Evolutionary conservation across 164 flowering plant species (phyloP).

Genomic region (Warburgia ugandensis): DNA sequence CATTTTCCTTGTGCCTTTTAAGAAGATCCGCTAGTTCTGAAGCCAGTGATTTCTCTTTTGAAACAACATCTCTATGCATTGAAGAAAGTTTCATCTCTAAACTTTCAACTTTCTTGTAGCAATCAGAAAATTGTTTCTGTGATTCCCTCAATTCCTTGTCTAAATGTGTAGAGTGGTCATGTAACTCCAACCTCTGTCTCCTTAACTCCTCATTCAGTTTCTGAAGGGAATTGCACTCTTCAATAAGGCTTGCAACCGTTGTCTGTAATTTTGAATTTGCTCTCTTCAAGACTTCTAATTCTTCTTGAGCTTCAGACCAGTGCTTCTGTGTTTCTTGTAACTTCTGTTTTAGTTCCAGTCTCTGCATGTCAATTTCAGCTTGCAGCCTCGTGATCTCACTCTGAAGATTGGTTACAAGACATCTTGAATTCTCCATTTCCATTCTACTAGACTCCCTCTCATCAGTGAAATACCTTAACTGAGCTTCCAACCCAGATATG

Average conservation of each 20-base stretch:
- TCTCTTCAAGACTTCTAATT: constrained; percentile 40
- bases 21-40: constrained; percentile 45
- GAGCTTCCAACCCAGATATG: constrained; percentile 57
- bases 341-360: constrained; percentile 29
- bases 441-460: constrained; percentile 40
- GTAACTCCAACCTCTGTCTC: constrained; percentile 46
- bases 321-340: constrained; percentile 33
- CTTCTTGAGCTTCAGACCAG: constrained; percentile 44
- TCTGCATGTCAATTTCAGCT: constrained; percentile 33
- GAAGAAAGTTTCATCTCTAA: constrained; percentile 44
- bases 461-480: constrained; percentile 41
- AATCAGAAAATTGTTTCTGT: constrained; percentile 25
- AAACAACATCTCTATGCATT: constrained; percentile 33
- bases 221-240: constrained; percentile 43
- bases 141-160: constrained; percentile 44
- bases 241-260: constrained; percentile 38
- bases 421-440: constrained; percentile 42
- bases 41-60: constrained; percentile 38
- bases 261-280: constrained; percentile 39
- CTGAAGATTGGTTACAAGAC: constrained; percentile 28
- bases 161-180: constrained; percentile 30
- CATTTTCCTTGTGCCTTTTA: constrained; percentile 34
- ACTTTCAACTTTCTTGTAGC: constrained; percentile 32
- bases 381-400: constrained; percentile 35
- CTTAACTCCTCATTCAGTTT: constrained; percentile 40